phyloP scores from a whole-genome alignment of 306 rosid species.

The Glycyrrhiza uralensis region DNA sequence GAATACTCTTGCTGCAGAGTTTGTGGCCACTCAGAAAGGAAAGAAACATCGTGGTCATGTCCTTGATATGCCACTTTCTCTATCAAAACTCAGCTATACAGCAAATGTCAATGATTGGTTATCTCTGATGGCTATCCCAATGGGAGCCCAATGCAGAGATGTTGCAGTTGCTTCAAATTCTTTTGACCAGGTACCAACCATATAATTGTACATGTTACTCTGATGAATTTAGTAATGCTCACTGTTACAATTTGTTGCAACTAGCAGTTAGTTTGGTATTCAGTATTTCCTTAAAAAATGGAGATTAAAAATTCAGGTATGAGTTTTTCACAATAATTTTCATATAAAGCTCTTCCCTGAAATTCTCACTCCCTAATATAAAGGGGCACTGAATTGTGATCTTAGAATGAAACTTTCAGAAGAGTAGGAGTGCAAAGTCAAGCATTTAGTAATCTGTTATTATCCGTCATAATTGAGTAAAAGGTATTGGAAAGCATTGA shows the following conservation, averaged over 20 bases:
- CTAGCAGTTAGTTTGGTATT: neutral
- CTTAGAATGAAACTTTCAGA: neutral
- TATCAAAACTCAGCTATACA: conserved; percentile 55
- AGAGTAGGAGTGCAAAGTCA: neutral
- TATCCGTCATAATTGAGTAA: neutral
- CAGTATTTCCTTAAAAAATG: neutral
- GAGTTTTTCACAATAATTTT: neutral
- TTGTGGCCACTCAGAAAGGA: conserved; percentile 57
- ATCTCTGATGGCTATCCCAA: conserved; percentile 58
- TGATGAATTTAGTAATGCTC: neutral
- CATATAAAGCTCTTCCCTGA: neutral
- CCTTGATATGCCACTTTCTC: conserved; percentile 57
- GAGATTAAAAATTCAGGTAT: neutral
- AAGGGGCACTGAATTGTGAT: neutral
- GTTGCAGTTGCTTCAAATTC: conserved; percentile 52
- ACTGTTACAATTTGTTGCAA: neutral
- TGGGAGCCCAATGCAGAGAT: conserved; percentile 89
- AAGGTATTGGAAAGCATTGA: neutral
- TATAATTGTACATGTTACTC: neutral
- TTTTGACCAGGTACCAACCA: conserved; percentile 55
- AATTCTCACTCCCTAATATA: neutral
- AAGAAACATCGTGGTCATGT: conserved; percentile 20
- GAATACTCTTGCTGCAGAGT: conserved; percentile 61
- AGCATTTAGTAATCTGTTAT: neutral
- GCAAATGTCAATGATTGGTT: conserved; percentile 59